Evolutionary conservation across 441 rosid genomes (phyloP).

Genomic region (Erysimum pusillum): DNA sequence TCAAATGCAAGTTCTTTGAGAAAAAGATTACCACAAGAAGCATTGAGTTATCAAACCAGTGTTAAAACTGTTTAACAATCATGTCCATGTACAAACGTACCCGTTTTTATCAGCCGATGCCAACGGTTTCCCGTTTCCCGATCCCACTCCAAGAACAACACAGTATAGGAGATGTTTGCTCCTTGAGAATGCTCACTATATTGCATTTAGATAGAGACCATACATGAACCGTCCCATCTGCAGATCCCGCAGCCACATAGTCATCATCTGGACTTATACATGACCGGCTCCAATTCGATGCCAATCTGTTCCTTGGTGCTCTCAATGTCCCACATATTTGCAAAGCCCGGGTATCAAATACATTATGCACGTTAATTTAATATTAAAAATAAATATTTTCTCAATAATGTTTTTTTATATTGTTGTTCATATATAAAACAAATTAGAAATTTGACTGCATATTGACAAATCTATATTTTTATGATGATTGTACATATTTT

Average conservation of each 20-base stretch:
- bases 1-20: constrained; percentile 1
- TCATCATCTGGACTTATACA: constrained; percentile 90
- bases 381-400: no score
- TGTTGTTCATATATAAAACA: no score
- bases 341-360: constrained; percentile 83
- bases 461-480: no score
- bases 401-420: no score
- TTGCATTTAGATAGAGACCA: constrained; percentile 88
- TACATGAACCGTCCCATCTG: constrained; percentile 80
- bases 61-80: constrained; percentile 37
- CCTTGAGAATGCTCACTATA: constrained; percentile 81
- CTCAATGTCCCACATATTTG: constrained; percentile 84
- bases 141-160: constrained; percentile 95
- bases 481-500: no score
- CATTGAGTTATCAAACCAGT: constrained; percentile 34
- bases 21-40: neutral
- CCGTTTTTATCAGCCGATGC: constrained; percentile 93
- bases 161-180: constrained; percentile 78
- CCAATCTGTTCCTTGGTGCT: constrained; percentile 86
- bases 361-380: constrained; percentile 74
- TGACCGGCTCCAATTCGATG: constrained; percentile 96
- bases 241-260: constrained; percentile 93
- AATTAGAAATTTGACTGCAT: no score
- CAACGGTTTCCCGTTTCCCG: constrained; percentile 87
- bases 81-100: constrained; percentile 81